These are phyloP conservation scores for Golovinomyces cichoracearum DNA, from an alignment of 2,329 filamentous ascomycete species.

Conservation along the genomic window DNA sequence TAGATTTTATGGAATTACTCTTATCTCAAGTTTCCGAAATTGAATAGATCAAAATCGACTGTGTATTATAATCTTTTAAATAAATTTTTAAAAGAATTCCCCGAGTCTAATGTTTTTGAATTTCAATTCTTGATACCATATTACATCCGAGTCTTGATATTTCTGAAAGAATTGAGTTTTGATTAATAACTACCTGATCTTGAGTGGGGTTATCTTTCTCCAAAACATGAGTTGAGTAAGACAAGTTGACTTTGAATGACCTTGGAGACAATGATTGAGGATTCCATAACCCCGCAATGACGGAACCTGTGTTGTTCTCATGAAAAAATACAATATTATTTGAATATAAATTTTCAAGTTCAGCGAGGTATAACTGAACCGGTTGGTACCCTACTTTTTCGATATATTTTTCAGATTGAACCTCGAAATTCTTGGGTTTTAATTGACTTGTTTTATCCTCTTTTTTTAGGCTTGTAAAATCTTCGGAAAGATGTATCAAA, in stretches of 20 bases:
- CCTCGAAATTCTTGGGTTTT: slow-evolving; percentile 59
- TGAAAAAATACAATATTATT: slow-evolving; percentile 58
- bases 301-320: slow-evolving; percentile 29
- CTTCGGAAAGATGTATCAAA: slow-evolving; percentile 35
- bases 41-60: too few species aligned
- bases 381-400: slow-evolving; percentile 31
- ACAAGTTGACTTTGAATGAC: slow-evolving; percentile 43
- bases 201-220: slow-evolving; percentile 19
- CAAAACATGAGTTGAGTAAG: slow-evolving; percentile 32
- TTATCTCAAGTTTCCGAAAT: too few species aligned
- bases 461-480: slow-evolving; percentile 14
- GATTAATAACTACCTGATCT: slow-evolving; percentile 33
- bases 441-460: slow-evolving; percentile 17
- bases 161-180: slow-evolving; percentile 40
- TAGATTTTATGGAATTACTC: too few species aligned
- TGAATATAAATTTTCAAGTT: slow-evolving; percentile 41
- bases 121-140: slow-evolving; percentile 22
- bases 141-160: slow-evolving; percentile 42
- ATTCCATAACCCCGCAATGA: slow-evolving; percentile 40
- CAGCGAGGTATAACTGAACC: slow-evolving; percentile 33
- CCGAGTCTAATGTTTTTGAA: background rate
- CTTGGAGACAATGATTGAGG: slow-evolving; percentile 22
- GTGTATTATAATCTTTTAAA: too few species aligned
- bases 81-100: too few species aligned
- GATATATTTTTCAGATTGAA: slow-evolving; percentile 21